A percentile compares a stretch with the other conserved stretches of the same genome.
phyloP scores from a whole-genome alignment of 352 stramenopile species.

The Phytopythium aichiense region DNA sequence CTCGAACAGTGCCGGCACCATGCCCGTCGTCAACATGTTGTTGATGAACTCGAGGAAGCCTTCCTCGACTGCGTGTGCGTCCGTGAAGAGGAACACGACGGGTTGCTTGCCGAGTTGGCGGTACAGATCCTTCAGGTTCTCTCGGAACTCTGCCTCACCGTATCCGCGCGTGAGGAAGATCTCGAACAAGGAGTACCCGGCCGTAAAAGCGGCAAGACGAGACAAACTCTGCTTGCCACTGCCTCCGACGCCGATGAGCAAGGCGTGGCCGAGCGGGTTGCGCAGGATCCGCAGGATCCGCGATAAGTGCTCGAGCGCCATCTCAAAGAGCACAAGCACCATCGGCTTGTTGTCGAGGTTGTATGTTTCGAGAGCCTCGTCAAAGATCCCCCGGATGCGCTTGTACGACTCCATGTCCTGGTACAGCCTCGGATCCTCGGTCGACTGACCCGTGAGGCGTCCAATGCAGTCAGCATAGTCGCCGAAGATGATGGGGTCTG shows the following conservation, averaged over 20 bases:
- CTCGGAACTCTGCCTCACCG: conserved; percentile 90
- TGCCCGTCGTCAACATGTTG: conserved; percentile 96
- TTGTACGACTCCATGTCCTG: conserved; percentile 92
- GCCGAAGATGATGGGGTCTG: conserved; percentile 89
- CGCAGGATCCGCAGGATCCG: conserved; percentile 92
- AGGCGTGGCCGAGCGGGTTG: conserved; percentile 89
- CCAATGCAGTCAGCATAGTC: conserved; percentile 89
- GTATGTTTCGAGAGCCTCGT: conserved; percentile 93
- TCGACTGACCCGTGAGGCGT: conserved; percentile 52
- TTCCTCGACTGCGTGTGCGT: conserved; percentile 94
- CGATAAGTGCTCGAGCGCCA: conserved; percentile 93
- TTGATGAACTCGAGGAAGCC: conserved; percentile 97
- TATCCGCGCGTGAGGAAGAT: conserved; percentile 93
- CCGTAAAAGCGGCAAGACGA: conserved; percentile 88
- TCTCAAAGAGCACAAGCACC: conserved; percentile 94
- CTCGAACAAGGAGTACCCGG: conserved; percentile 93
- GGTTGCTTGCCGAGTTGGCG: conserved; percentile 77
- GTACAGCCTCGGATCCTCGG: conserved; percentile 89
- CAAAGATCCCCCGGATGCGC: conserved; percentile 89
- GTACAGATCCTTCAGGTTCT: conserved; percentile 94
- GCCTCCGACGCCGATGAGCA: conserved; percentile 93
- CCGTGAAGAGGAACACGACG: conserved; percentile 96
- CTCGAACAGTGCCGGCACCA: conserved; percentile 92
- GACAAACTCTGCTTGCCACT: conserved; percentile 94
- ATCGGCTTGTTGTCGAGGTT: conserved; percentile 95